A percentile compares a stretch with the other conserved stretches of the same genome.
These are phyloP conservation scores for Kregervanrija pseudodelftensis DNA, from an alignment of 805 yeast species.

Conservation along the genomic window DNA sequence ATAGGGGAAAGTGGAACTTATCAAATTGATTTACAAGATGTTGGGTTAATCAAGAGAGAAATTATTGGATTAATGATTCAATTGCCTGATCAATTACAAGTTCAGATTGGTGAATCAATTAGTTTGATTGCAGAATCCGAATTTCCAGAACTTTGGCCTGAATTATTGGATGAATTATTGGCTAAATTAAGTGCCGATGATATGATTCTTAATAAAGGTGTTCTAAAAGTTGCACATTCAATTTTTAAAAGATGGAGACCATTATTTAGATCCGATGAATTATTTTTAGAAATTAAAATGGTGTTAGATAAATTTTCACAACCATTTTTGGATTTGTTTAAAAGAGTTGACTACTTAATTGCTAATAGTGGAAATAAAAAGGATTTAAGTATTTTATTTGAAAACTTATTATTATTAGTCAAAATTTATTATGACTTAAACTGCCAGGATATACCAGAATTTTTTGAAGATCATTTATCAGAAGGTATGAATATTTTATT, in stretches of 20 bases:
- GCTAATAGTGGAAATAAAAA: conserved; percentile 41
- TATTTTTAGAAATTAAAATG: conserved; percentile 78
- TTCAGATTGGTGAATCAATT: conserved; percentile 93
- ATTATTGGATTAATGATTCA: conserved; percentile 82
- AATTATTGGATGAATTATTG: conserved; percentile 67
- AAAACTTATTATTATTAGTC: conserved; percentile 59
- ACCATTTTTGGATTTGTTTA: conserved; percentile 70
- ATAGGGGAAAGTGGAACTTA: conserved; percentile 84
- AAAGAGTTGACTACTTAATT: conserved; percentile 61
- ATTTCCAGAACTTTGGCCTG: conserved; percentile 87
- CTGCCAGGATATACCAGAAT: conserved; percentile 97
- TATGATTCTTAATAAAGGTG: conserved; percentile 72
- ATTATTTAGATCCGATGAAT: conserved; percentile 80
- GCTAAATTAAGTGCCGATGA: conserved; percentile 57
- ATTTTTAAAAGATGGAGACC: conserved; percentile 98
- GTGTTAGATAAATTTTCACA: conserved; percentile 77
- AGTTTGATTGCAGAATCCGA: conserved; percentile 92
- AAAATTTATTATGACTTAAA: conserved; percentile 90
- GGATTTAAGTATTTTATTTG: conserved; percentile 51
- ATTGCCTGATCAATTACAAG: conserved; percentile 70
- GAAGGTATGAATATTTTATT: conserved; percentile 76
- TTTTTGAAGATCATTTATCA: conserved; percentile 84
- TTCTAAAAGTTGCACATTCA: conserved; percentile 86
- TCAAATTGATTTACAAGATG: conserved; percentile 53
- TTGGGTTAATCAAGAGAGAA: conserved; percentile 60